Percentiles rank a stretch among this genome's conserved stretches.
These are phyloP conservation scores for Hemileccinum rubropunctum DNA, from an alignment of 768 basidiomycete genomes.

Conservation along the genomic window DNA sequence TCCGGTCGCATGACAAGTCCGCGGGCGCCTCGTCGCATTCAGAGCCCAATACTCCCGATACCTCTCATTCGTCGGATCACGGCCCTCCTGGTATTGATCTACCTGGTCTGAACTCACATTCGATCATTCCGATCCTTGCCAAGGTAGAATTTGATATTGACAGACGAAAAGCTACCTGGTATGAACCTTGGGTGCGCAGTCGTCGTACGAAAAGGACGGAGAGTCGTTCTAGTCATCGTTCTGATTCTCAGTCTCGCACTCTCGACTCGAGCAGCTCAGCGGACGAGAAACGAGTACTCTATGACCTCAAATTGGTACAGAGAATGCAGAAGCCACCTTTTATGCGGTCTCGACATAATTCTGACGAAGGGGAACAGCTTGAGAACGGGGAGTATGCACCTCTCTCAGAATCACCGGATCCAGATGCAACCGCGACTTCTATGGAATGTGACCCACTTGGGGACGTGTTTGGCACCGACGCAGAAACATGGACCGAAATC, in stretches of 20 bases:
- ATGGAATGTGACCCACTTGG: constrained; percentile 48
- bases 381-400: constrained; percentile 25
- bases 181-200: constrained; percentile 76
- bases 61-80: constrained; percentile 39
- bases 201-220: constrained; percentile 55
- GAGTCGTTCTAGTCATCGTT: constrained; percentile 34
- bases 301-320: constrained; percentile 51
- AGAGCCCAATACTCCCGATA: constrained; percentile 55
- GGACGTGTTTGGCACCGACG: constrained; percentile 67
- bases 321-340: constrained; percentile 43
- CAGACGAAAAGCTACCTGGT: constrained; percentile 75
- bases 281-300: constrained; percentile 37
- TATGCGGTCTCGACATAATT: constrained; percentile 24
- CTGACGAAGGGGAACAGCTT: constrained; percentile 29
- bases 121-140: constrained; percentile 80
- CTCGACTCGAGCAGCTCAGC: constrained; percentile 21
- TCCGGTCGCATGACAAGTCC: constrained; percentile 46
- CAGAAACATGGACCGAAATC: constrained; percentile 59
- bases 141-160: constrained; percentile 97
- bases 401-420: constrained; percentile 27
- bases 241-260: constrained; percentile 20
- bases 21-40: constrained; percentile 43
- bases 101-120: constrained; percentile 60
- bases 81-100: constrained; percentile 55
- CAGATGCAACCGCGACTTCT: constrained; percentile 37